These are phyloP conservation scores for Lactifluus rugatus DNA, from an alignment of 768 basidiomycete genomes.

Conservation along the genomic window DNA sequence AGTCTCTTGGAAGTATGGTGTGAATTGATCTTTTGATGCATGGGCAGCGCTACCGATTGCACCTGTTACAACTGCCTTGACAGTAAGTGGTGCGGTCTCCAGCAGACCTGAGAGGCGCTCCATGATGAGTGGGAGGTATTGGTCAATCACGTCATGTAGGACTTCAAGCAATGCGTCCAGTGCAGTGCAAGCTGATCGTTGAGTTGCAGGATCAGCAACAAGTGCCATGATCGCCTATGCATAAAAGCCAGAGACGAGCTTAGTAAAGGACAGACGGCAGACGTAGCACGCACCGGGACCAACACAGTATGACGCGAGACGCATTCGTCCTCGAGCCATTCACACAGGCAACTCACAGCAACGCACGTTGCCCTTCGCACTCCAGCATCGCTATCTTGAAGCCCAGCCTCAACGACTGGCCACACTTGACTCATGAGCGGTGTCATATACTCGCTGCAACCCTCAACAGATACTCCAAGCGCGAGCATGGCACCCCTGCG, in stretches of 20 bases:
- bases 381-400: conserved; percentile 70
- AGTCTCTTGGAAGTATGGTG: conserved; percentile 88
- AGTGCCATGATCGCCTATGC: conserved; percentile 79
- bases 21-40: conserved; percentile 83
- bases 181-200: conserved; percentile 90
- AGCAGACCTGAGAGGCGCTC: conserved; percentile 81
- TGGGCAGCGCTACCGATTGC: conserved; percentile 98
- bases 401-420: conserved; percentile 86
- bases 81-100: conserved; percentile 71
- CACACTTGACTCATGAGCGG: conserved; percentile 86
- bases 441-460: conserved; percentile 96
- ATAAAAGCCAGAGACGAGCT: not conserved
- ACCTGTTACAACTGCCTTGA: conserved; percentile 93
- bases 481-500: conserved; percentile 93
- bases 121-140: conserved; percentile 92
- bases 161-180: conserved; percentile 96
- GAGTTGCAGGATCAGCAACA: conserved; percentile 78
- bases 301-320: conserved; percentile 71
- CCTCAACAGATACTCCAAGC: conserved; percentile 92
- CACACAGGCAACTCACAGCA: conserved; percentile 91
- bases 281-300: conserved; percentile 55
- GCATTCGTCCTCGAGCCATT: conserved; percentile 95
- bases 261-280: not conserved
- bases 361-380: conserved; percentile 96
- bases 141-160: conserved; percentile 78